Percentiles rank a stretch among this genome's conserved stretches.
Conservation (phyloP, 1,284 basidiomycete genomes). For the Ustilago bromivora region DNA sequence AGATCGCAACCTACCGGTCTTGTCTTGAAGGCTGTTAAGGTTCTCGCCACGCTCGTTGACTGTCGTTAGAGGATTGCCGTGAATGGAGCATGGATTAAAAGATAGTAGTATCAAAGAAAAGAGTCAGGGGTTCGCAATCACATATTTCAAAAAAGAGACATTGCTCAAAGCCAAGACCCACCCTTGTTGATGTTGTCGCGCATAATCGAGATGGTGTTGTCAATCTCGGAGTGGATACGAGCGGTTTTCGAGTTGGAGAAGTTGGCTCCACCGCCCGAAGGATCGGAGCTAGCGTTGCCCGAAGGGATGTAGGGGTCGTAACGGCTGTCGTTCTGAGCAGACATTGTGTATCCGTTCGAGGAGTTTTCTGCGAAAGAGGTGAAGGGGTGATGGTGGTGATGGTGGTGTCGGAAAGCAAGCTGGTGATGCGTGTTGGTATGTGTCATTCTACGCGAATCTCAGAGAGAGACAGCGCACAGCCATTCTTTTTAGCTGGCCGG, state of each 20-base stretch:
- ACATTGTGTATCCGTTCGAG: constrained; percentile 31
- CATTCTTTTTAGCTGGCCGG: neutral
- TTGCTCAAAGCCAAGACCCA: constrained; percentile 10
- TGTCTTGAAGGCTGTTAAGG: constrained; percentile 93
- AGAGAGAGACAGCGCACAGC: constrained; percentile 8
- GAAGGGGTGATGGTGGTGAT: constrained; percentile 7
- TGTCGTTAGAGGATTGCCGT: constrained; percentile 64
- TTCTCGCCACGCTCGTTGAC: constrained; percentile 95
- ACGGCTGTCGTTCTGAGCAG: constrained; percentile 53
- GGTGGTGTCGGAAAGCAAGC: neutral
- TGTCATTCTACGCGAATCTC: neutral
- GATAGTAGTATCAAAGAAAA: neutral
- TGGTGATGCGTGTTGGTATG: neutral
- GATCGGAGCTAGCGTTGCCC: constrained; percentile 54
- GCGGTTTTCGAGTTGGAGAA: constrained; percentile 64
- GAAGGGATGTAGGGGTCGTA: constrained; percentile 69
- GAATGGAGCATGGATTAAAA: neutral
- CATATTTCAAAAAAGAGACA: neutral
- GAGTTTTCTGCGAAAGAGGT: constrained; percentile 11
- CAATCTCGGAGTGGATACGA: constrained; percentile 67
- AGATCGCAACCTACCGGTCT: constrained; percentile 81
- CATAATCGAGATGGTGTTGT: constrained; percentile 81
- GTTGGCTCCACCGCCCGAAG: constrained; percentile 50
- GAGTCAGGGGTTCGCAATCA: constrained; percentile 3
- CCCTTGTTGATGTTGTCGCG: constrained; percentile 83